A percentile compares a stretch with the other conserved stretches of the same genome.
Evolutionary conservation across 106 monocot genomes (phyloP).

Genomic region (Allium sativum): DNA sequence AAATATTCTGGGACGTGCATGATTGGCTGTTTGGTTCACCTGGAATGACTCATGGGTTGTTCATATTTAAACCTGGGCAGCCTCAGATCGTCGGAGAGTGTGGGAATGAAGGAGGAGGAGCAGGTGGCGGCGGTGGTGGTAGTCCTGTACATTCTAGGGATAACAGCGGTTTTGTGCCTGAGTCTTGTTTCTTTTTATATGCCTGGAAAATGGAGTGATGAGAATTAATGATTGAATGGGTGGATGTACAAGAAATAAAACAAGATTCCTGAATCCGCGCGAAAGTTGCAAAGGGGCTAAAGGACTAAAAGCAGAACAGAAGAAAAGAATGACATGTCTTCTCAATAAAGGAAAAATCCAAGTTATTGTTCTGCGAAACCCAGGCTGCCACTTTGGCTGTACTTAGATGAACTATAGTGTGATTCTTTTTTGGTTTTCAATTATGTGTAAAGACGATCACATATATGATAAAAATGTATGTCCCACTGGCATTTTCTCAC

Average conservation of each 20-base stretch:
- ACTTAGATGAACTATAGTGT: not conserved
- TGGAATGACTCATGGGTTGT: constrained; percentile 42
- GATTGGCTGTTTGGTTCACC: constrained; percentile 59
- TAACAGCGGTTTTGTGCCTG: constrained; percentile 3
- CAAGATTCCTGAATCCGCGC: too few species aligned
- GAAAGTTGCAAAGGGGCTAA: too few species aligned
- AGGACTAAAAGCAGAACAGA: too few species aligned
- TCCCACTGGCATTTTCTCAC: not conserved
- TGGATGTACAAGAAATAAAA: too few species aligned
- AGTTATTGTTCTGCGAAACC: not conserved
- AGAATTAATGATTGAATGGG: not conserved
- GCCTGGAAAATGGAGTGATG: constrained; percentile 72
- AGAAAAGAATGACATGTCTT: not conserved
- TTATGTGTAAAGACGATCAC: not conserved
- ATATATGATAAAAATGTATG: not conserved
- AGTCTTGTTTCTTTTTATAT: constrained; percentile 66
- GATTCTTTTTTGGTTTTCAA: not conserved
- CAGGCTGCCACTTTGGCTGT: constrained; percentile 5
- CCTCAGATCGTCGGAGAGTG: constrained; percentile 1
- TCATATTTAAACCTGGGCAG: constrained; percentile 59
- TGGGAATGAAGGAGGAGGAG: not conserved
- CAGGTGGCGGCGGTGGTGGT: not conserved
- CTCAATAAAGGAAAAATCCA: not conserved
- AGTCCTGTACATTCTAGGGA: not conserved
- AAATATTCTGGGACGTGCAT: constrained; percentile 91